phyloP scores from a whole-genome alignment of 331 rosid species.

The Rhamnella rubrinervis region DNA sequence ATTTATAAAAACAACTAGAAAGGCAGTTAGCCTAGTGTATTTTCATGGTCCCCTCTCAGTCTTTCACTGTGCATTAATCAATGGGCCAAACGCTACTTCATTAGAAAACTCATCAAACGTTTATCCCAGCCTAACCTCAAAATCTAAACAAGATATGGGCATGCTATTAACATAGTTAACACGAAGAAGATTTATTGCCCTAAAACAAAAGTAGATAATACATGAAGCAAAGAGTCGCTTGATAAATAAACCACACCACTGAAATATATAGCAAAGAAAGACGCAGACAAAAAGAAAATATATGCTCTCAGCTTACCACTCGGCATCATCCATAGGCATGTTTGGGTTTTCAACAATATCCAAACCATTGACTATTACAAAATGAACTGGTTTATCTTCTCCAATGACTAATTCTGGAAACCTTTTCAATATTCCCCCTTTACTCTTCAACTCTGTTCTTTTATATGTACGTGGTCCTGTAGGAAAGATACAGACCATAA shows the following conservation, averaged over 20 bases:
- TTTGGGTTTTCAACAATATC: conserved; percentile 84
- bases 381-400: conserved; percentile 95
- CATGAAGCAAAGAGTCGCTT: neutral
- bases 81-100: too few relatives aligned
- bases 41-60: too few relatives aligned
- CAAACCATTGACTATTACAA: conserved; percentile 91
- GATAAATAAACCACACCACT: neutral
- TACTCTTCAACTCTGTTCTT: conserved; percentile 95
- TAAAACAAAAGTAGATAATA: neutral
- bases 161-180: too few relatives aligned
- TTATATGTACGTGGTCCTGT: conserved; percentile 69
- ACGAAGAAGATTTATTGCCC: neutral
- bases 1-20: neutral
- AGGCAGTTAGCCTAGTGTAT: neutral
- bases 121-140: too few relatives aligned
- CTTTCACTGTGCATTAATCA: too few relatives aligned
- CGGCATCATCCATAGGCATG: conserved; percentile 70
- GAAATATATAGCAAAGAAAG: neutral
- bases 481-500: conserved; percentile 9
- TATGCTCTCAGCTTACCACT: conserved; percentile 53
- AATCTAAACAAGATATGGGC: too few relatives aligned
- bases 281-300: neutral
- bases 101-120: too few relatives aligned
- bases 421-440: conserved; percentile 82
- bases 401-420: conserved; percentile 92